phyloP scores from a whole-genome alignment of 148 eudicot genomes.

The Tetragonia tetragonoides region DNA sequence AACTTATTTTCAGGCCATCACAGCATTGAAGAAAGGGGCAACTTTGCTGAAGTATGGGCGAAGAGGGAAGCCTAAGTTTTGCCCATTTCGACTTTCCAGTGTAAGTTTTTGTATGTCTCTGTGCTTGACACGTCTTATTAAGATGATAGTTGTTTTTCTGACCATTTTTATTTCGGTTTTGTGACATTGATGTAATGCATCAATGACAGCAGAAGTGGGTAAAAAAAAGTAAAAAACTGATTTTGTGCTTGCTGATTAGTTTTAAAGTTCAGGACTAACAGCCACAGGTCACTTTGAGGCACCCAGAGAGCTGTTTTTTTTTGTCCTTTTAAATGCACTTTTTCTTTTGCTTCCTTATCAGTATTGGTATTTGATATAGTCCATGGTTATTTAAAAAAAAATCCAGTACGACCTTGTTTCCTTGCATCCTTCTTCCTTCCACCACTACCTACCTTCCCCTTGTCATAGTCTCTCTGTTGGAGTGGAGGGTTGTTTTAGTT shows the following conservation, averaged over 20 bases:
- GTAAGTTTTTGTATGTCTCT: conserved; percentile 38
- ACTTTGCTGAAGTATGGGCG: conserved; percentile 79
- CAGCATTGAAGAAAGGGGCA: conserved; percentile 86
- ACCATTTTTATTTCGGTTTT: neutral
- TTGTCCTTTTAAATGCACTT: neutral
- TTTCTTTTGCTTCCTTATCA: neutral
- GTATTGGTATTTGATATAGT: neutral
- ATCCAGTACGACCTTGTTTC: neutral
- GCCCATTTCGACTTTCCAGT: conserved; percentile 81
- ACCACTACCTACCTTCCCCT: neutral
- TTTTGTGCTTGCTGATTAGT: neutral
- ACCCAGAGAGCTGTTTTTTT: neutral
- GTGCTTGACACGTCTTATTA: neutral
- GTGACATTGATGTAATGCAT: neutral
- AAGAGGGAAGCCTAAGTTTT: conserved; percentile 83
- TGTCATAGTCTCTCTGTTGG: neutral
- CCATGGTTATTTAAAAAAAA: neutral
- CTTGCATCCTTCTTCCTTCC: neutral
- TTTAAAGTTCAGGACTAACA: neutral
- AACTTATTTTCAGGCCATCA: conserved; percentile 53
- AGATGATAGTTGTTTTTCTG: neutral
- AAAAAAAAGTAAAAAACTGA: neutral
- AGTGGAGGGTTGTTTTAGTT: neutral
- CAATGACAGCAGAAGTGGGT: neutral
- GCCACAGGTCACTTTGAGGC: neutral